Percentiles rank a stretch among this genome's conserved stretches.
phyloP scores from a whole-genome alignment of 768 basidiomycete genomes.

The Rickenella mellea region DNA sequence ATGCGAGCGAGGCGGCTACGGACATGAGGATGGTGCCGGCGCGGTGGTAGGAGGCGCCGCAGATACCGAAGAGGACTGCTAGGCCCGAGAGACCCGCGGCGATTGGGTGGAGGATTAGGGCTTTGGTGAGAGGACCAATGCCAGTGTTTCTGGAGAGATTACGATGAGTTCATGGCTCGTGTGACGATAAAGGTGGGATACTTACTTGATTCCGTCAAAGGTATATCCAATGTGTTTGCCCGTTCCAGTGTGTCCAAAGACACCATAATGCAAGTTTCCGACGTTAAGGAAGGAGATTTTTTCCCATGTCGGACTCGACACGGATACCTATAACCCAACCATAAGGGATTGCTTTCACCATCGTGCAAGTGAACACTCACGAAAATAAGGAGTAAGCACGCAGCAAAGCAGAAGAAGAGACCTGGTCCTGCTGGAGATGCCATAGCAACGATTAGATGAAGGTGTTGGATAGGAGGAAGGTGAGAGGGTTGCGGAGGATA shows the following conservation, averaged over 20 bases:
- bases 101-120: slow-evolving; percentile 74
- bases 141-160: slow-evolving; percentile 3
- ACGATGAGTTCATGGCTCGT: background rate
- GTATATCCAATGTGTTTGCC: slow-evolving; percentile 47
- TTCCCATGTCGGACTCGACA: slow-evolving; percentile 70
- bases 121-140: slow-evolving; percentile 50
- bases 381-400: slow-evolving; percentile 59
- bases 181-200: slow-evolving; percentile 4
- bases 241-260: slow-evolving; percentile 69
- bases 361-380: slow-evolving; percentile 31
- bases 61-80: slow-evolving; percentile 59
- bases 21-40: slow-evolving; percentile 72
- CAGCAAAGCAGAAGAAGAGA: slow-evolving; percentile 62
- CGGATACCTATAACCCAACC: slow-evolving; percentile 40
- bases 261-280: slow-evolving; percentile 47
- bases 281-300: slow-evolving; percentile 58
- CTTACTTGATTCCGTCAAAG: slow-evolving; percentile 38
- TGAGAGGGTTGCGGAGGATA: too few species aligned
- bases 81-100: slow-evolving; percentile 60
- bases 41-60: slow-evolving; percentile 54
- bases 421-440: slow-evolving; percentile 47
- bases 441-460: too few species aligned
- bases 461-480: too few species aligned
- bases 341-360: slow-evolving; percentile 2
- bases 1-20: slow-evolving; percentile 53